Conservation (phyloP, 2,329 filamentous ascomycete genomes). For the Onygena corvina region DNA sequence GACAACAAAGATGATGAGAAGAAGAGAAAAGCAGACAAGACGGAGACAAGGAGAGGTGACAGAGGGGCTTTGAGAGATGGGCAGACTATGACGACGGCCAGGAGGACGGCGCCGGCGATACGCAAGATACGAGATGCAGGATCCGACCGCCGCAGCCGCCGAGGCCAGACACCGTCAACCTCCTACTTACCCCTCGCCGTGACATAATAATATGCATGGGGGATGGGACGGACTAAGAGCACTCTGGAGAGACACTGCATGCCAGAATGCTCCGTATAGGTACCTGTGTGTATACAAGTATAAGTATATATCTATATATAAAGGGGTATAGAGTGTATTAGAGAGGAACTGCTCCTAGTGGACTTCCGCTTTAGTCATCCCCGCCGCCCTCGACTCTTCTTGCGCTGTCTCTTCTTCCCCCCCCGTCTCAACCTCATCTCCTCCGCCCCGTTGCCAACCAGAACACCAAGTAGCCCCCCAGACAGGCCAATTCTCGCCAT, state of each 20-base stretch:
- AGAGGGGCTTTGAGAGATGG: background rate
- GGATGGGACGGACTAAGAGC: background rate
- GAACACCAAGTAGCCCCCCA: constrained; percentile 10
- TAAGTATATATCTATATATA: no score
- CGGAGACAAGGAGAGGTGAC: background rate
- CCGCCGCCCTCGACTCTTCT: background rate
- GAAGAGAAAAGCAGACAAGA: background rate
- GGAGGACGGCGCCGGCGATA: no score
- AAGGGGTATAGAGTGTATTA: no score
- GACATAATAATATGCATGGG: background rate
- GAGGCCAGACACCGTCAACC: no score
- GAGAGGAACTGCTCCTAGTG: background rate
- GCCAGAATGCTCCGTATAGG: no score
- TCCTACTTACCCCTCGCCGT: no score
- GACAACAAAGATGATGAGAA: background rate
- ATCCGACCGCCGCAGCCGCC: no score
- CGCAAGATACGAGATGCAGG: no score
- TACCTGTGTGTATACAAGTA: no score
- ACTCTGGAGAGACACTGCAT: no score
- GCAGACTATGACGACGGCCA: no score
- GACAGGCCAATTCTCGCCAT: constrained; percentile 12
- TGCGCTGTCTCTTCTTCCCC: no score
- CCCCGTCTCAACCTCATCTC: background rate
- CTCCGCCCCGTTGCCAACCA: background rate
- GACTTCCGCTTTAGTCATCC: constrained; percentile 1